Percentiles rank a stretch among this genome's conserved stretches.
Conservation (phyloP, 768 basidiomycete genomes). For the Naganishia randhawae region DNA sequence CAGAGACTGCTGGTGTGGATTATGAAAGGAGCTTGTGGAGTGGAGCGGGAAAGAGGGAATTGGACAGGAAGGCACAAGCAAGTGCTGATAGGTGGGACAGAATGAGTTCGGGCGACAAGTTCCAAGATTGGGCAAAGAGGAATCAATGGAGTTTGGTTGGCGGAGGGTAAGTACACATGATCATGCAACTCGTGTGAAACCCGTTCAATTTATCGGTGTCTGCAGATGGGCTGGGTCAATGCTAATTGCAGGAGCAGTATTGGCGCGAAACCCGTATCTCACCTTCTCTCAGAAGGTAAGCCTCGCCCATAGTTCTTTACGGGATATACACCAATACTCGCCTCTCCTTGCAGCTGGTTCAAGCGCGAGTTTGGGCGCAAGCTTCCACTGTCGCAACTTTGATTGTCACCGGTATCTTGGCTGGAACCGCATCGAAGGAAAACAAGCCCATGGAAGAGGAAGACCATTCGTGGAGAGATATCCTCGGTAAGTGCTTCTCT, state of each 20-base stretch:
- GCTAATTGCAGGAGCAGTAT: conserved; percentile 38
- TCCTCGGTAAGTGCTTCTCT: conserved; percentile 35
- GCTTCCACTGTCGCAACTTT: conserved; percentile 44
- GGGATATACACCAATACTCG: background rate
- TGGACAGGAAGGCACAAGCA: conserved; percentile 27
- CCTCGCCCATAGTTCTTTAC: background rate
- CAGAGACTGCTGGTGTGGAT: conserved; percentile 47
- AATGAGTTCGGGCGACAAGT: conserved; percentile 35
- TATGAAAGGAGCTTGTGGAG: conserved; percentile 42
- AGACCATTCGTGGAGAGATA: conserved; percentile 46
- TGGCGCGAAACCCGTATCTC: conserved; percentile 40
- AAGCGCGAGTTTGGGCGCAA: conserved; percentile 51
- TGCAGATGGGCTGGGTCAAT: conserved; percentile 47
- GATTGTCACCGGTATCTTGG: conserved; percentile 40
- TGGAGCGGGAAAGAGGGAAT: conserved; percentile 36
- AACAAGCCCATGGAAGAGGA: conserved; percentile 34
- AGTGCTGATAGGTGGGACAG: conserved; percentile 38
- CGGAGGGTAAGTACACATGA: conserved; percentile 36
- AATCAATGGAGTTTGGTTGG: conserved; percentile 46
- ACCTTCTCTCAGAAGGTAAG: conserved; percentile 47
- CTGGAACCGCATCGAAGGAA: conserved; percentile 34
- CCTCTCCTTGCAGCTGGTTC: conserved; percentile 39
- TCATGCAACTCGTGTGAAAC: background rate
- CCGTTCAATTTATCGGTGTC: background rate
- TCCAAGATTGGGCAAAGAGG: conserved; percentile 42